Conservation (phyloP, 2,329 filamentous ascomycete species). For the Sphaceloma murrayae region DNA sequence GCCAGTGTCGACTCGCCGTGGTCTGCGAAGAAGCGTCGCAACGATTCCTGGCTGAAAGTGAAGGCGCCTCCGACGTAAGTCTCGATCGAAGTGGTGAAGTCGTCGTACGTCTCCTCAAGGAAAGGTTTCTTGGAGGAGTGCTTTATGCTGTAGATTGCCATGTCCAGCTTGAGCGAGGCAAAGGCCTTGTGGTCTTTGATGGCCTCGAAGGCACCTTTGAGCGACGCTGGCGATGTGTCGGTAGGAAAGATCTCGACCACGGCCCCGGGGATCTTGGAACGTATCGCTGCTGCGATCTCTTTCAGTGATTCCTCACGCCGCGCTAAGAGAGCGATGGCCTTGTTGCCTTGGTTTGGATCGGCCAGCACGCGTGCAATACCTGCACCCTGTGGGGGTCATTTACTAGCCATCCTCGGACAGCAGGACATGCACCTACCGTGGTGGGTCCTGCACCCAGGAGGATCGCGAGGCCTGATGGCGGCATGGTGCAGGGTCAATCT, state of each 20-base stretch:
- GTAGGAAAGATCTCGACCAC: slow-evolving; percentile 45
- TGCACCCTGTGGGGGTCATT: slow-evolving; percentile 33
- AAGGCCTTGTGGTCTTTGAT: slow-evolving; percentile 43
- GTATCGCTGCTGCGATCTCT: slow-evolving; percentile 35
- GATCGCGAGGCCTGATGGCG: slow-evolving; percentile 42
- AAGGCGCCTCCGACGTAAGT: slow-evolving; percentile 48
- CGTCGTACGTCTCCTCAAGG: slow-evolving; percentile 44
- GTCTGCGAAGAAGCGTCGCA: slow-evolving; percentile 44
- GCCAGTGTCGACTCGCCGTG: slow-evolving; percentile 41
- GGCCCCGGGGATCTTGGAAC: slow-evolving; percentile 34
- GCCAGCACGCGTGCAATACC: slow-evolving; percentile 50
- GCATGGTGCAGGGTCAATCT: slow-evolving; percentile 27
- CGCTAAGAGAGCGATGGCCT: slow-evolving; percentile 47
- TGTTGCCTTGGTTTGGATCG: slow-evolving; percentile 42
- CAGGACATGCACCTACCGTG: slow-evolving; percentile 24
- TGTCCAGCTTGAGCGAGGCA: slow-evolving; percentile 40
- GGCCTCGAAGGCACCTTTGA: slow-evolving; percentile 41
- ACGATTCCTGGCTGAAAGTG: slow-evolving; percentile 44
- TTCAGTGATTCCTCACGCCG: slow-evolving; percentile 39
- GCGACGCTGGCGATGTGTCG: slow-evolving; percentile 40
- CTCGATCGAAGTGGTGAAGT: slow-evolving; percentile 40
- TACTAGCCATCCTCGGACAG: background rate
- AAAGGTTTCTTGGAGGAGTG: slow-evolving; percentile 47
- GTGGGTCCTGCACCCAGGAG: slow-evolving; percentile 43
- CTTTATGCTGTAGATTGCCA: slow-evolving; percentile 50